A percentile compares a stretch with the other conserved stretches of the same genome.
Evolutionary conservation across 2,329 filamentous ascomycete species (phyloP).

Genomic region (Reticulascus tulasneorum): DNA sequence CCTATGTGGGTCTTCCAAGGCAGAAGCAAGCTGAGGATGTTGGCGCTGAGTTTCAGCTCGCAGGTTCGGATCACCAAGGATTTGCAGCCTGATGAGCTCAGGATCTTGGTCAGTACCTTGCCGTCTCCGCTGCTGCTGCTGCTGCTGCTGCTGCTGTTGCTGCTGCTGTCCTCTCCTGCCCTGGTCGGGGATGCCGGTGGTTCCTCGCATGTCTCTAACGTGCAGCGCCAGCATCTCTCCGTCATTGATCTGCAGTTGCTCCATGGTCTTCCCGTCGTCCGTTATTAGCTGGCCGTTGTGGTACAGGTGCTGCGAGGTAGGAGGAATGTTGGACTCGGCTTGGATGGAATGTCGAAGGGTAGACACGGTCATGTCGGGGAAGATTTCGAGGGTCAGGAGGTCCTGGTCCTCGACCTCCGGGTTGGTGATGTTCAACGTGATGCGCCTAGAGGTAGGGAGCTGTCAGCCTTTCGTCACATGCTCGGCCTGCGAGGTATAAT

Average conservation of each 20-base stretch:
- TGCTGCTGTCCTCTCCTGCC: slow-evolving; percentile 30
- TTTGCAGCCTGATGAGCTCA: slow-evolving; percentile 77
- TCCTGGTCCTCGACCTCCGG: slow-evolving; percentile 62
- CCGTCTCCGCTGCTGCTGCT: slow-evolving; percentile 27
- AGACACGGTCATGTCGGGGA: slow-evolving; percentile 75
- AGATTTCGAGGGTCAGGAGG: slow-evolving; percentile 77
- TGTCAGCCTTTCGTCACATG: too few species aligned
- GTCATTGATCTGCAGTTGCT: slow-evolving; percentile 75
- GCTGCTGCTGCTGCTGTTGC: slow-evolving; percentile 26
- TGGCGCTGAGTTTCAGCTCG: slow-evolving; percentile 67
- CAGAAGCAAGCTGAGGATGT: slow-evolving; percentile 72
- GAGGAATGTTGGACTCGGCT: slow-evolving; percentile 72
- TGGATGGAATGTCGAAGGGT: slow-evolving; percentile 86
- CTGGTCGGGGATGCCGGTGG: slow-evolving; percentile 32
- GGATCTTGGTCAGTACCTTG: slow-evolving; percentile 54
- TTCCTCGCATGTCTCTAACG: slow-evolving; percentile 58
- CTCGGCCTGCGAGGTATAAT: too few species aligned
- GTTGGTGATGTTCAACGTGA: slow-evolving; percentile 81
- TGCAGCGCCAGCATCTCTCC: slow-evolving; percentile 92
- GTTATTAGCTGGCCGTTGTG: slow-evolving; percentile 78
- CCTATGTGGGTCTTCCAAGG: slow-evolving; percentile 68
- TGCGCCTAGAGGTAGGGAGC: slow-evolving; percentile 57
- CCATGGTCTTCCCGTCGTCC: slow-evolving; percentile 75
- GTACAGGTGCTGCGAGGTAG: slow-evolving; percentile 76
- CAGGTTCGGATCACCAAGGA: slow-evolving; percentile 73